Conservation (phyloP, 108 stramenopile species). For the Seminavis robusta region DNA sequence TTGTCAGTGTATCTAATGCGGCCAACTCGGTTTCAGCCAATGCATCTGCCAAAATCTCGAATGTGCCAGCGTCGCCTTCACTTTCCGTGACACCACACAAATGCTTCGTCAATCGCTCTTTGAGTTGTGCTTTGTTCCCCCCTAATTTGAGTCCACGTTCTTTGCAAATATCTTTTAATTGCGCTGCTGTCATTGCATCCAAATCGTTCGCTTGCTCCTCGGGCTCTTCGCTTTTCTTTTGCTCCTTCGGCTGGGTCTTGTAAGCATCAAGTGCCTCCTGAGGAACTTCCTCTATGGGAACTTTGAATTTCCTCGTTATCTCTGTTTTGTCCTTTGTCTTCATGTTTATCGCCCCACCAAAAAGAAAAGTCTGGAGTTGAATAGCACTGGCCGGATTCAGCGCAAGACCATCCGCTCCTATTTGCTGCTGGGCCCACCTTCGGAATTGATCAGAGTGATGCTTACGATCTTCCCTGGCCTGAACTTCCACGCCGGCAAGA, state of each 20-base stretch:
- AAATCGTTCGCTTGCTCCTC: slow-evolving; percentile 41
- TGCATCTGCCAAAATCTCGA: too few relatives aligned
- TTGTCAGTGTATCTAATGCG: too few relatives aligned
- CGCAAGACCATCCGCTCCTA: slow-evolving; percentile 78
- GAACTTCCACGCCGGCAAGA: slow-evolving; percentile 73
- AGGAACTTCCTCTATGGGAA: slow-evolving; percentile 74
- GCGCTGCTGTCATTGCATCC: slow-evolving; percentile 67
- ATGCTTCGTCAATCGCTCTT: slow-evolving; percentile 70
- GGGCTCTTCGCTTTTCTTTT: background rate
- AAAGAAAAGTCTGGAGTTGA: slow-evolving; percentile 87
- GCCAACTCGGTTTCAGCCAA: too few relatives aligned
- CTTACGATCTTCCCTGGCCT: slow-evolving; percentile 78
- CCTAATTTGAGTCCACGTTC: slow-evolving; percentile 78
- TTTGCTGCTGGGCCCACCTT: slow-evolving; percentile 64
- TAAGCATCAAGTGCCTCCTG: slow-evolving; percentile 74
- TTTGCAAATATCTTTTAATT: slow-evolving; percentile 83
- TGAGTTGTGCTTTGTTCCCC: slow-evolving; percentile 79
- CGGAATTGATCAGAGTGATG: slow-evolving; percentile 62
- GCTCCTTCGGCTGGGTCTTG: slow-evolving; percentile 16
- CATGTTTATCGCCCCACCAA: slow-evolving; percentile 77
- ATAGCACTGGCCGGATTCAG: slow-evolving; percentile 82
- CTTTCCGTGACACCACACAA: too few relatives aligned
- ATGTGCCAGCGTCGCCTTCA: too few relatives aligned
- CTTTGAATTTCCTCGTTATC: slow-evolving; percentile 73
- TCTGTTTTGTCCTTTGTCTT: slow-evolving; percentile 77